Base-by-base conservation (phyloP, 371 early-diverging fungal species). In the Circinella umbellata region DNA sequence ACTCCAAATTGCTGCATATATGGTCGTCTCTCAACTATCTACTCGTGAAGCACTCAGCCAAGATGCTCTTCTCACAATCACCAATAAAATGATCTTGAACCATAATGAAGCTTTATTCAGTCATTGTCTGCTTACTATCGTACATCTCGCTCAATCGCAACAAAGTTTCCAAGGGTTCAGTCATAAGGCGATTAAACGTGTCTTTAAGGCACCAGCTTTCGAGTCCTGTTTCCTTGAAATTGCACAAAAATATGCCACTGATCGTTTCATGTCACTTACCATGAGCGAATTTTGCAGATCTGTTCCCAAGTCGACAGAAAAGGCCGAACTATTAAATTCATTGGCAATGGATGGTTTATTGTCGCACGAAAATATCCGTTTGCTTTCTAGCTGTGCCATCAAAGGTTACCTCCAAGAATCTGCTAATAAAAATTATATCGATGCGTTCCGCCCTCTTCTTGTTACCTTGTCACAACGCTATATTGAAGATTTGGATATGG, bases 61-160 rank as follows among this genome's bases (percentile, higher is more conserved):
- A 4, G 85, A 87, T 15, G 87, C 88, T n/a, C 69, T 87, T n/a
- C 55, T 68, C 4, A 75, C 80, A 3, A 64, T 91, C 15, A 75
- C 85, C 36, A 73, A 76, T 60, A 73, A 81, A 35, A 83, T 87
- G 74, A 73, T 86, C 36, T 69, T 75, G 39, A 71, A 80, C 55
- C 69, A 73, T 71, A 64, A 76, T 69, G 73, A 74, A 18, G 36
- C 57, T 10, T 74, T 75, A 74, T 69, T 81, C 49, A 69, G 68
- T 17, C 80, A 84, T 59, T 75, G 83, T 55, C 62, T 91, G n/a
- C 81, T 91, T 51, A 86, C 90, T 36, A 65, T 91, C 18, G 80
- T 92, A 17, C 90, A 91, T 48, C 65, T 93, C 38, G 89, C 84
- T 46, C 92, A 91, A 72, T 83, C 89, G 10, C 91, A 93, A 74